Percentiles rank a stretch among this genome's conserved stretches.
Conservation (phyloP, 164 flowering plant species). For the Stephania cephalantha region DNA sequence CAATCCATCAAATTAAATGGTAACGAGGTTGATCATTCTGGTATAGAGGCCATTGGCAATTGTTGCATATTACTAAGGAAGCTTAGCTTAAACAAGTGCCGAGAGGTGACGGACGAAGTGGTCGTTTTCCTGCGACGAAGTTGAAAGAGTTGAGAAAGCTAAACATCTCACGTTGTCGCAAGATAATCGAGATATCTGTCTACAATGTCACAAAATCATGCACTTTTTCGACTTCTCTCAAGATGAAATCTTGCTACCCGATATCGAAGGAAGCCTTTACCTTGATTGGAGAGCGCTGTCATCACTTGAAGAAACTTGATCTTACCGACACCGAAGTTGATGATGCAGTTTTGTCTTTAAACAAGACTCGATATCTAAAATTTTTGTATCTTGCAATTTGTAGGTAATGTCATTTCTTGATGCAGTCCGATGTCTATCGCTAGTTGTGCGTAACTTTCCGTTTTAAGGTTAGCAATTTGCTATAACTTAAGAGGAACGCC, state of each 20-base stretch:
- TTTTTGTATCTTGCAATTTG: neutral
- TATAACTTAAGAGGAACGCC: slow-evolving; percentile 71
- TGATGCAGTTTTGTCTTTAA: slow-evolving; percentile 50
- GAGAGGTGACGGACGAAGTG: slow-evolving; percentile 72
- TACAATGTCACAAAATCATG: slow-evolving; percentile 62
- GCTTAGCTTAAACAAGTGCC: slow-evolving; percentile 81
- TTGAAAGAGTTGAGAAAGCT: slow-evolving; percentile 58
- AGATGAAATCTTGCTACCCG: slow-evolving; percentile 78
- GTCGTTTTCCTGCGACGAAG: slow-evolving; percentile 45
- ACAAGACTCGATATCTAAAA: neutral
- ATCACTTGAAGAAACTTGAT: slow-evolving; percentile 69
- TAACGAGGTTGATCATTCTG: slow-evolving; percentile 55
- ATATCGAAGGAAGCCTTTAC: slow-evolving; percentile 65
- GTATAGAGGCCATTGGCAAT: slow-evolving; percentile 62
- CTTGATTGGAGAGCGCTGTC: slow-evolving; percentile 63
- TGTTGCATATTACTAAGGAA: slow-evolving; percentile 49
- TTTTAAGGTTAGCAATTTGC: slow-evolving; percentile 80
- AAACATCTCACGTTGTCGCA: slow-evolving; percentile 84
- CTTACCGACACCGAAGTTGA: slow-evolving; percentile 77
- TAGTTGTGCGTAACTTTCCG: slow-evolving; percentile 47
- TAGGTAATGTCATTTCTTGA: neutral
- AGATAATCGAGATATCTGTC: slow-evolving; percentile 59
- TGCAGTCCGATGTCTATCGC: slow-evolving; percentile 70
- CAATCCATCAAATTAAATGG: slow-evolving; percentile 73
- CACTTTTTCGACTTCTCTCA: slow-evolving; percentile 52